Conservation (phyloP, 345 rosid genomes). For the Moricandia arvensis region DNA sequence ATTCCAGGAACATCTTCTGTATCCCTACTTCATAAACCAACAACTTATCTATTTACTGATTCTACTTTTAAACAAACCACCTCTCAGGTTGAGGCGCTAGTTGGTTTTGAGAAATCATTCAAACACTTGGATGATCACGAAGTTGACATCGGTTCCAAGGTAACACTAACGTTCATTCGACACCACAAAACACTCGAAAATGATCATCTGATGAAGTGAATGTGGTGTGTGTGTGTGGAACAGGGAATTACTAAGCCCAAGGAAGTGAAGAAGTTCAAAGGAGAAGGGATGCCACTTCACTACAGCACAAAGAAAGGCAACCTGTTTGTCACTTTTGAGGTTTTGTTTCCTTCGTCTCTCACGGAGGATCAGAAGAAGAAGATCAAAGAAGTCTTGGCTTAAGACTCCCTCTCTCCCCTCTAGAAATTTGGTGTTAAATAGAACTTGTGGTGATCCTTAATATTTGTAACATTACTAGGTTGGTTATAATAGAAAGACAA, state of each 20-base stretch:
- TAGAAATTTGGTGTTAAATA: slow-evolving; percentile 12
- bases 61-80: background rate
- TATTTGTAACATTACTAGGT: slow-evolving; percentile 16
- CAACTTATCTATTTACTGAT: background rate
- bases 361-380: slow-evolving; percentile 78
- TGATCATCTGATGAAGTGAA: background rate
- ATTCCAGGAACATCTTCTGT: background rate
- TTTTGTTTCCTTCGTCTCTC: slow-evolving; percentile 80
- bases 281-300: slow-evolving; percentile 97
- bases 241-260: slow-evolving; percentile 96
- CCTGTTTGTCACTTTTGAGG: slow-evolving; percentile 83
- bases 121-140: slow-evolving; percentile 93
- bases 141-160: slow-evolving; percentile 85
- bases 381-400: slow-evolving; percentile 71
- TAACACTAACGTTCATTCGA: slow-evolving; percentile 20
- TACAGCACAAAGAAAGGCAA: slow-evolving; percentile 83
- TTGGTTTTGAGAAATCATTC: slow-evolving; percentile 90
- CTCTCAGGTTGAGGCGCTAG: slow-evolving; percentile 86
- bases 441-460: slow-evolving; percentile 17
- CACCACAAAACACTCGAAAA: background rate
- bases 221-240: background rate
- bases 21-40: slow-evolving; percentile 2
- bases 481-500: too few species aligned
- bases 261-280: slow-evolving; percentile 84
- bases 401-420: slow-evolving; percentile 30